A percentile compares a stretch with the other conserved stretches of the same genome.
These are phyloP conservation scores for Vitis cinerea DNA, from an alignment of 164 flowering plant species.

Conservation along the genomic window DNA sequence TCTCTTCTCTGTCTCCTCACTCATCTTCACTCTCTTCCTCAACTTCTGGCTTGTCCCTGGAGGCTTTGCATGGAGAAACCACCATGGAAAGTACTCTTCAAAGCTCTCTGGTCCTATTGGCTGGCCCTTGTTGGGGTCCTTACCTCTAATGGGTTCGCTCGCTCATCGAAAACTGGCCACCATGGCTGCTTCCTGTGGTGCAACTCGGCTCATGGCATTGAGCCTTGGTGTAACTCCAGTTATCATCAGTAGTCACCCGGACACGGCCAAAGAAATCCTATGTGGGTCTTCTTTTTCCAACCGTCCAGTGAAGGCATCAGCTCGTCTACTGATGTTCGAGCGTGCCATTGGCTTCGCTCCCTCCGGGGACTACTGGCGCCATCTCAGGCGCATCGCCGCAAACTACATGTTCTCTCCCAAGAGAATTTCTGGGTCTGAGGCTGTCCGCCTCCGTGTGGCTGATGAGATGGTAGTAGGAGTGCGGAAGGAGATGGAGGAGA, in stretches of 20 bases:
- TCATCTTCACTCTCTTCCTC: constrained; percentile 22
- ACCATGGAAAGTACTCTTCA: constrained; percentile 3
- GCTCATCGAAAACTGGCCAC: constrained; percentile 61
- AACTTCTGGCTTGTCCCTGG: constrained; percentile 58
- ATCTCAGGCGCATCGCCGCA: constrained; percentile 58
- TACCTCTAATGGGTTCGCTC: constrained; percentile 44
- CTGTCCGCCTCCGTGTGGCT: constrained; percentile 33
- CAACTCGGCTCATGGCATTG: constrained; percentile 67
- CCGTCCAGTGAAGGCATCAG: constrained; percentile 74
- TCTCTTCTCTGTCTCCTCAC: constrained; percentile 17
- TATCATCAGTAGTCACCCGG: constrained; percentile 75
- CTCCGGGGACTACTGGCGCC: constrained; percentile 70
- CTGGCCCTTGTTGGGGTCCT: constrained; percentile 56
- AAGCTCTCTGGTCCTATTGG: constrained; percentile 55
- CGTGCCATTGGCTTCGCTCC: constrained; percentile 94
- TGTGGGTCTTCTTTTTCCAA: constrained; percentile 55
- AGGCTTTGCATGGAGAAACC: constrained; percentile 62
- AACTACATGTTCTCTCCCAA: constrained; percentile 69
- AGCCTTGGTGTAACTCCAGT: constrained; percentile 58
- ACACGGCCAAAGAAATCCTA: constrained; percentile 76
- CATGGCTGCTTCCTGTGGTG: constrained; percentile 36
- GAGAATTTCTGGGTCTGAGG: constrained; percentile 50
- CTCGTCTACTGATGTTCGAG: constrained; percentile 70
- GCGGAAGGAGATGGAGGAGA: constrained; percentile 35
- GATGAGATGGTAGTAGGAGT: constrained; percentile 42